Percentiles rank a stretch among this genome's conserved stretches.
Evolutionary conservation across 2,329 filamentous ascomycete species (phyloP).

Genomic region (Mycosphaerelloides madeirae): DNA sequence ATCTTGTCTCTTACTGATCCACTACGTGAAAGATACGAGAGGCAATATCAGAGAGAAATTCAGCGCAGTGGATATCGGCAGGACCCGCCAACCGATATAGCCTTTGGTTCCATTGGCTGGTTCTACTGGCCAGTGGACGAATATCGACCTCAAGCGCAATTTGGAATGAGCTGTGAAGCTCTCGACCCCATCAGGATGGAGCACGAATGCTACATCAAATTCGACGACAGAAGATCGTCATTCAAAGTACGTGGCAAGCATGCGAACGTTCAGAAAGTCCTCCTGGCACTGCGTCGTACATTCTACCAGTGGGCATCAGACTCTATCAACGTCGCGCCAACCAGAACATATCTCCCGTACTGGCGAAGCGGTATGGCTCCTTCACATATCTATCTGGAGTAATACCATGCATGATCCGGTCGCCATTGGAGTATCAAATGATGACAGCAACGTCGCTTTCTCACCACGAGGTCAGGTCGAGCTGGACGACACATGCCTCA

Average conservation of each 20-base stretch:
- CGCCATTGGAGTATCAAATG: background rate
- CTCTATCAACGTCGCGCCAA: constrained; percentile 14
- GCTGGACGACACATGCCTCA: background rate
- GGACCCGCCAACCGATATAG: constrained; percentile 18
- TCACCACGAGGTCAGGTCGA: constrained; percentile 13
- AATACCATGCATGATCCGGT: constrained; percentile 10
- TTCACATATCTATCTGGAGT: constrained; percentile 17
- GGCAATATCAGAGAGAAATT: constrained; percentile 23
- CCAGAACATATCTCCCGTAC: constrained; percentile 26
- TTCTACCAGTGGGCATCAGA: constrained; percentile 37
- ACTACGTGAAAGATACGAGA: constrained; percentile 19
- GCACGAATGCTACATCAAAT: constrained; percentile 39
- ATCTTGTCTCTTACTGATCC: constrained; percentile 20
- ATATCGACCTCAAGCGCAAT: constrained; percentile 35
- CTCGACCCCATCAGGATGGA: constrained; percentile 43
- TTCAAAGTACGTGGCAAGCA: constrained; percentile 32
- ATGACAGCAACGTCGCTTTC: constrained; percentile 1
- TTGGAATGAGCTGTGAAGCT: constrained; percentile 41
- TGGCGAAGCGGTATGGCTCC: constrained; percentile 14
- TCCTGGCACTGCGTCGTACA: constrained; percentile 33
- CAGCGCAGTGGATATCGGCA: constrained; percentile 23
- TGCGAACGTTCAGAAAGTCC: constrained; percentile 27
- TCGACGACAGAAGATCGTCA: constrained; percentile 23
- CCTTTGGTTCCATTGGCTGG: constrained; percentile 30
- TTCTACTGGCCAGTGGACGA: constrained; percentile 46